Conservation (phyloP, 495 filamentous ascomycete species). For the Lasiosphaeria hispida region DNA sequence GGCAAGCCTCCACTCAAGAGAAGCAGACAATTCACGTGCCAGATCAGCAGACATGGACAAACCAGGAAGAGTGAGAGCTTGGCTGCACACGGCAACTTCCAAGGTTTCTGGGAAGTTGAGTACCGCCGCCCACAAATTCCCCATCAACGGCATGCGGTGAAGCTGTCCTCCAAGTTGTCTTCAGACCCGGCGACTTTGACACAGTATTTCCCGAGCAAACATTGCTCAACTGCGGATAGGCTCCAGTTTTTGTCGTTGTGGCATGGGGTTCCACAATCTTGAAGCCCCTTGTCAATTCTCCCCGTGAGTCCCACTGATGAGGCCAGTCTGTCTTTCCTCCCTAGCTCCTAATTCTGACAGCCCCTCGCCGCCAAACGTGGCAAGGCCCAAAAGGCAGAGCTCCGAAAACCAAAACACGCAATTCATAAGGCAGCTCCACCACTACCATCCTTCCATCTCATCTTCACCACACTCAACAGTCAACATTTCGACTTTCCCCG, state of each 20-base stretch:
- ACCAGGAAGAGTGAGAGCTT: neutral
- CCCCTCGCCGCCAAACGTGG: constrained; percentile 22
- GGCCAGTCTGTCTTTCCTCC: constrained; percentile 30
- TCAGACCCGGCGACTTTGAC: neutral
- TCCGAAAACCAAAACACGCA: neutral
- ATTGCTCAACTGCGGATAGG: too few species aligned
- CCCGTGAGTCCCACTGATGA: too few species aligned
- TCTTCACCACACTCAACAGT: neutral
- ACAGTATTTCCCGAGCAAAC: neutral
- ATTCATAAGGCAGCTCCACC: constrained; percentile 2
- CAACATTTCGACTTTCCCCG: neutral
- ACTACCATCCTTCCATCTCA: neutral
- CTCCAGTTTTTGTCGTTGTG: too few species aligned
- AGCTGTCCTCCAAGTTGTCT: neutral
- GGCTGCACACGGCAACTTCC: neutral
- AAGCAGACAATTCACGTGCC: neutral
- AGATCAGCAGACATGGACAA: neutral
- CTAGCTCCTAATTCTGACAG: constrained; percentile 7
- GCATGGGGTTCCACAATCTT: neutral
- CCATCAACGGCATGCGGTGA: constrained; percentile 3
- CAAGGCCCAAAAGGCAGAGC: constrained; percentile 12
- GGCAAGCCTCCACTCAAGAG: too few species aligned
- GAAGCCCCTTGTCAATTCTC: neutral
- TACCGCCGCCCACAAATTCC: neutral
- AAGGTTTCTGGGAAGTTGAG: neutral